phyloP scores from a whole-genome alignment of 2,329 filamentous ascomycete genomes.

The Penicillium sp. region DNA sequence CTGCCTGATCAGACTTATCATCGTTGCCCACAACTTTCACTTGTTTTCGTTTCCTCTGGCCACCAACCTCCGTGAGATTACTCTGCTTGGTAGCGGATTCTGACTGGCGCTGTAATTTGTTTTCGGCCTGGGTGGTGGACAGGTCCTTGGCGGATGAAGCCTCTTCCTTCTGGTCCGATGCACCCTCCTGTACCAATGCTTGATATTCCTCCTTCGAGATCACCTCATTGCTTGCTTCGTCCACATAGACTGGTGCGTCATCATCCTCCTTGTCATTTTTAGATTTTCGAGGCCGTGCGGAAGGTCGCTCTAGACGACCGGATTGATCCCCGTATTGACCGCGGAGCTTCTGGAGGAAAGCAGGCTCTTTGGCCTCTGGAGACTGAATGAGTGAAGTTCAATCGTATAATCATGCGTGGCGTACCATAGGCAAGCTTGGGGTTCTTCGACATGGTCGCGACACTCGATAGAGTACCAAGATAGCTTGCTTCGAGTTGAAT shows the following conservation, averaged over 20 bases:
- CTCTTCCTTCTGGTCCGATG: constrained; percentile 11
- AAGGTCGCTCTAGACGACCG: constrained; percentile 35
- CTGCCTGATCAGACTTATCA: constrained; percentile 18
- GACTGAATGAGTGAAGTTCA: constrained; percentile 1
- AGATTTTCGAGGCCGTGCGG: constrained; percentile 33
- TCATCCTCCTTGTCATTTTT: constrained; percentile 34
- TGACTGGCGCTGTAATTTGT: constrained; percentile 11
- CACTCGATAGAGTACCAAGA: constrained; percentile 1
- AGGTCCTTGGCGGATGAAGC: constrained; percentile 12
- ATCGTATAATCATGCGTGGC: neutral
- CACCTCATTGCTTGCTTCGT: constrained; percentile 41
- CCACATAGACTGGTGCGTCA: constrained; percentile 42
- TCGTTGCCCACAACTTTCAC: constrained; percentile 38
- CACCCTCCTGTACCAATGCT: constrained; percentile 31
- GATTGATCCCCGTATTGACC: constrained; percentile 34
- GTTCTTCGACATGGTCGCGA: constrained; percentile 36
- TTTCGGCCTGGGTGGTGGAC: constrained; percentile 10
- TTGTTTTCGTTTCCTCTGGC: constrained; percentile 40
- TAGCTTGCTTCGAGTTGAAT: constrained; percentile 6
- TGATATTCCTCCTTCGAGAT: constrained; percentile 43
- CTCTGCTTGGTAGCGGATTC: constrained; percentile 28
- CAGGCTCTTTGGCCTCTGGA: constrained; percentile 40
- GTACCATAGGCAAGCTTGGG: constrained; percentile 43
- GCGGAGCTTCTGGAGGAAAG: constrained; percentile 40
- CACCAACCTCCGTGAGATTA: constrained; percentile 38